Conservation (phyloP, 140 eudicot species). For the Bidens hawaiensis region DNA sequence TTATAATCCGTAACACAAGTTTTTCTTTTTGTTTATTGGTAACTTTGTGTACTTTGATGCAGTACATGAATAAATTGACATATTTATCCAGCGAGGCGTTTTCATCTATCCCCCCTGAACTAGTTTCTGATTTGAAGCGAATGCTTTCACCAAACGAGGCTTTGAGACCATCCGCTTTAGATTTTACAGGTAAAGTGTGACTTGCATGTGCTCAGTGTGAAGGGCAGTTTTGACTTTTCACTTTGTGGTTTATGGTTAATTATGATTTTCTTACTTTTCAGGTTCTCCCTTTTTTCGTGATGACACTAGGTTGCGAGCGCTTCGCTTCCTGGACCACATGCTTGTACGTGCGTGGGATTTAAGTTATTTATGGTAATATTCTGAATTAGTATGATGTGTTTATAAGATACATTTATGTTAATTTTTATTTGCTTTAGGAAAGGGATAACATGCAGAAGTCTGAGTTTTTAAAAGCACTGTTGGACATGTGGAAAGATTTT, state of each 20-base stretch:
- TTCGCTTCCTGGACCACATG: conserved; percentile 98
- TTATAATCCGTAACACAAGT: background rate
- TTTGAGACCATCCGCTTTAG: conserved; percentile 81
- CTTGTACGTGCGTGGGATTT: conserved; percentile 59
- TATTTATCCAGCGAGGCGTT: conserved; percentile 83
- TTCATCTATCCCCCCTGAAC: conserved; percentile 82
- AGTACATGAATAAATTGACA: conserved; percentile 86
- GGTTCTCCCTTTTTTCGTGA: conserved; percentile 94
- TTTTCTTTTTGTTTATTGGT: conserved; percentile 17
- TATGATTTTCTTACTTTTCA: conserved; percentile 30
- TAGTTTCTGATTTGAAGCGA: conserved; percentile 80
- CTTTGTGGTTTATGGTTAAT: background rate
- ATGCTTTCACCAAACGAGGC: conserved; percentile 92
- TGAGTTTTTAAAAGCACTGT: conserved; percentile 84
- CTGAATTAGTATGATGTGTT: conserved; percentile 8
- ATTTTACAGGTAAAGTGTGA: conserved; percentile 68
- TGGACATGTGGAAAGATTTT: conserved; percentile 99
- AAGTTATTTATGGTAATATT: conserved; percentile 1
- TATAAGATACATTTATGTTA: conserved; percentile 9
- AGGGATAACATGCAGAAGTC: conserved; percentile 99
- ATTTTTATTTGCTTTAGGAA: conserved; percentile 51
- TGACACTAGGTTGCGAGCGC: conserved; percentile 99
- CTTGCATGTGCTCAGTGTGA: background rate
- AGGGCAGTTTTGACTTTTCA: background rate
- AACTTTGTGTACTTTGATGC: conserved; percentile 43